Percentiles rank a stretch among this genome's conserved stretches.
Evolutionary conservation across 2,329 filamentous ascomycete species (phyloP).

Genomic region (Fusarium albosuccineum): DNA sequence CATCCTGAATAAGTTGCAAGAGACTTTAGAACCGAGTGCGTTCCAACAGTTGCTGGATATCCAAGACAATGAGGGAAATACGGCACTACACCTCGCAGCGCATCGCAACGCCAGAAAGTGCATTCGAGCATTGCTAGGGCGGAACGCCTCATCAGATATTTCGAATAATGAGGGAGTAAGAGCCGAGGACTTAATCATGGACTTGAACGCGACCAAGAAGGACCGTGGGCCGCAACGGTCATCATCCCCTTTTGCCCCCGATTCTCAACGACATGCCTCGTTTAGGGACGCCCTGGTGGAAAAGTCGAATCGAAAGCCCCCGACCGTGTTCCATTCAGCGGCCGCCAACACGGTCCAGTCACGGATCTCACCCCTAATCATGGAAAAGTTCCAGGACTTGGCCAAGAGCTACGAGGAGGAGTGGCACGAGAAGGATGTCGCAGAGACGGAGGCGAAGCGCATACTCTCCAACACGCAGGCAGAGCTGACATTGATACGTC

Average conservation of each 20-base stretch:
- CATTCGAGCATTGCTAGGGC: slow-evolving; percentile 81
- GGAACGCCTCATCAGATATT: slow-evolving; percentile 86
- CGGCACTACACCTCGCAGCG: slow-evolving; percentile 80
- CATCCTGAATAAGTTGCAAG: slow-evolving; percentile 87
- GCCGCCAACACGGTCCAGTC: slow-evolving; percentile 78
- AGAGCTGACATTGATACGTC: slow-evolving; percentile 72
- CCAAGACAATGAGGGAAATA: slow-evolving; percentile 90
- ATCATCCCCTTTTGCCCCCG: slow-evolving; percentile 77
- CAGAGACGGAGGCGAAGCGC: slow-evolving; percentile 75
- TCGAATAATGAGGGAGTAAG: slow-evolving; percentile 85
- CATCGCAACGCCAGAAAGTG: slow-evolving; percentile 91
- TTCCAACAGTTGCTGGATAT: slow-evolving; percentile 84
- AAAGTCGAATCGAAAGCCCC: slow-evolving; percentile 56
- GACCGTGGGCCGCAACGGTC: slow-evolving; percentile 79
- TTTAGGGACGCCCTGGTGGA: slow-evolving; percentile 65
- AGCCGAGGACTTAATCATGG: slow-evolving; percentile 85
- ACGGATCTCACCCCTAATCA: slow-evolving; percentile 76
- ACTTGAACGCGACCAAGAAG: slow-evolving; percentile 77
- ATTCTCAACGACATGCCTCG: slow-evolving; percentile 68
- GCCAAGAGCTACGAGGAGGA: slow-evolving; percentile 80
- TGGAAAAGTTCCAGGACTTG: slow-evolving; percentile 79
- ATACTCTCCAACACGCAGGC: slow-evolving; percentile 75
- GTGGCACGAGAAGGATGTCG: slow-evolving; percentile 78
- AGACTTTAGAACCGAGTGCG: slow-evolving; percentile 79
- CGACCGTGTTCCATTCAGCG: slow-evolving; percentile 66